These are phyloP conservation scores for Leavenworthia alabamica DNA, from an alignment of 345 rosid genomes.

Conservation along the genomic window DNA sequence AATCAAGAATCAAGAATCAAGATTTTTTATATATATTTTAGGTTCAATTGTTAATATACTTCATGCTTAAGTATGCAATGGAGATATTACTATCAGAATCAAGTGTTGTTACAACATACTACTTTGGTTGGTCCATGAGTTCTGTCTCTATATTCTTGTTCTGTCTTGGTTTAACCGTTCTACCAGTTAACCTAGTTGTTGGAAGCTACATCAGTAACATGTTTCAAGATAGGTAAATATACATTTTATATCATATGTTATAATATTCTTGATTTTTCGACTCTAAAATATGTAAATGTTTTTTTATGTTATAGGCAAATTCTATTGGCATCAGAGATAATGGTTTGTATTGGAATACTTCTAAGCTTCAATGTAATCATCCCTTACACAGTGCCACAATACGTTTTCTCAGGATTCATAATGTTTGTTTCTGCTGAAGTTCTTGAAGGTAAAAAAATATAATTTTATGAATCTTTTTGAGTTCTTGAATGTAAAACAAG, in stretches of 20 bases:
- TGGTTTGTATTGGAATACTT: slow-evolving; percentile 75
- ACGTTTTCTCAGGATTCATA: slow-evolving; percentile 77
- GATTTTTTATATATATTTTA: no score
- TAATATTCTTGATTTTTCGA: background rate
- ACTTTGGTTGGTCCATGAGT: slow-evolving; percentile 74
- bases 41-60: slow-evolving; percentile 92
- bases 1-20: no score
- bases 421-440: slow-evolving; percentile 93
- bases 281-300: slow-evolving; percentile 1
- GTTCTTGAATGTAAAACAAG: background rate
- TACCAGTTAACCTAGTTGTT: slow-evolving; percentile 79
- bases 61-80: slow-evolving; percentile 92
- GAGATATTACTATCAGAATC: slow-evolving; percentile 92
- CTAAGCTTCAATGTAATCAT: slow-evolving; percentile 65
- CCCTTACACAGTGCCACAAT: slow-evolving; percentile 72
- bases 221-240: slow-evolving; percentile 82
- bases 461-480: background rate
- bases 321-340: slow-evolving; percentile 72
- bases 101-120: slow-evolving; percentile 78
- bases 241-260: background rate
- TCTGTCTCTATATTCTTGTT: slow-evolving; percentile 79
- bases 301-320: slow-evolving; percentile 59
- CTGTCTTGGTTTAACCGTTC: slow-evolving; percentile 83
- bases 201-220: slow-evolving; percentile 93
- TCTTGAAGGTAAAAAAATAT: slow-evolving; percentile 65